A percentile compares a stretch with the other conserved stretches of the same genome.
phyloP scores from a whole-genome alignment of 495 filamentous ascomycete genomes.

The Penicillium bialowiezense region DNA sequence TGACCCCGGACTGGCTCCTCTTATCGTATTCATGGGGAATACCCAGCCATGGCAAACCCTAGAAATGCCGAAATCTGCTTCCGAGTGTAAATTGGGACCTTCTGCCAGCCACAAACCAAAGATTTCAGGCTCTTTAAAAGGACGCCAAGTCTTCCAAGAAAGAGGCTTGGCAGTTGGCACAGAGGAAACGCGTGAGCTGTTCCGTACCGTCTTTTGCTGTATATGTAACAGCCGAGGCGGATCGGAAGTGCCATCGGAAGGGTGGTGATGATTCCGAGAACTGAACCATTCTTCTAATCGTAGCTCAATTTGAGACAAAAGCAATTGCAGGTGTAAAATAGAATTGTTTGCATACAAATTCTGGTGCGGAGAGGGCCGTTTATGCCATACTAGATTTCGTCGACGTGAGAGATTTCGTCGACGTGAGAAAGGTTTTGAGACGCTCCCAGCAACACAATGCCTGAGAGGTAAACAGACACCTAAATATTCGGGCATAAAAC shows the following conservation, averaged over 20 bases:
- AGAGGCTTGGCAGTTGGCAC: not conserved
- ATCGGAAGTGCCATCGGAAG: not conserved
- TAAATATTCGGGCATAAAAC: too few species aligned
- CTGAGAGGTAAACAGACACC: too few species aligned
- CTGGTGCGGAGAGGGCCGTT: too few species aligned
- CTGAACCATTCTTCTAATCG: not conserved
- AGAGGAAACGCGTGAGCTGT: not conserved
- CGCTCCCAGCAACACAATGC: too few species aligned
- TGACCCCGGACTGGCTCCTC: not conserved
- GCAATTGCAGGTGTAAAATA: too few species aligned
- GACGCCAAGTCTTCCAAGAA: slow-evolving; percentile 4
- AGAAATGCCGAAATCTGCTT: slow-evolving; percentile 11
- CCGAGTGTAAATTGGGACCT: not conserved
- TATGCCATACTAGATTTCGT: too few species aligned
- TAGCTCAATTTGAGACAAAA: too few species aligned
- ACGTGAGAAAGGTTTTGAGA: too few species aligned
- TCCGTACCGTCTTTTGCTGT: not conserved
- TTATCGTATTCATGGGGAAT: not conserved
- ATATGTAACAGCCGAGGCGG: not conserved
- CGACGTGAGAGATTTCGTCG: too few species aligned
- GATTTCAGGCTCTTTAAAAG: not conserved
- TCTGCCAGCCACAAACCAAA: not conserved
- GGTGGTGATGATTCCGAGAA: not conserved
- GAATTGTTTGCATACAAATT: too few species aligned
- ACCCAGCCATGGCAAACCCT: not conserved